phyloP scores from a whole-genome alignment of 139 green algal species.

The Chlamydomonas incerta region DNA sequence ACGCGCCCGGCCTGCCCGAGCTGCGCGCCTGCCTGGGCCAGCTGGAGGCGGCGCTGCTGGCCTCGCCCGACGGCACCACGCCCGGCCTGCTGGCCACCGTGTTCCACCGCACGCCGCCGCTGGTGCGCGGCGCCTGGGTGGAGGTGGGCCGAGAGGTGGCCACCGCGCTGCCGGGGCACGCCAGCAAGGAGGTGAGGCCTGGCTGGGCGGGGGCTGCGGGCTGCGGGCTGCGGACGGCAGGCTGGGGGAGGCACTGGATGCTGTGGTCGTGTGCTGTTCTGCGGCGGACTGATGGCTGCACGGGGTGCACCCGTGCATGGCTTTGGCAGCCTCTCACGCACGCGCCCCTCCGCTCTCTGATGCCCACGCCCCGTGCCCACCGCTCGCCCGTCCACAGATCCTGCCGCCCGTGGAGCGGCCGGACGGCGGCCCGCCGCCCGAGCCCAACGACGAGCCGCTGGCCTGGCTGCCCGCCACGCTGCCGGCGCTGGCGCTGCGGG shows the following conservation, averaged over 20 bases:
- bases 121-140: slow-evolving; percentile 75
- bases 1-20: slow-evolving; percentile 29
- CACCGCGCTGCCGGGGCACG: slow-evolving; percentile 20
- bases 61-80: slow-evolving; percentile 35
- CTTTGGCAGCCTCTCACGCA: too few species aligned
- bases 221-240: neutral
- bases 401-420: slow-evolving; percentile 4
- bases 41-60: slow-evolving; percentile 64
- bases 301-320: too few species aligned
- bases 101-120: slow-evolving; percentile 54
- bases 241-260: neutral
- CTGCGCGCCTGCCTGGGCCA: slow-evolving; percentile 69
- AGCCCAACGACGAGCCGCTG: slow-evolving; percentile 59
- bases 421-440: neutral
- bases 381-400: slow-evolving; percentile 4
- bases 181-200: slow-evolving; percentile 15
- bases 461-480: slow-evolving; percentile 84
- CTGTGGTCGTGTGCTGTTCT: too few species aligned
- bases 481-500: slow-evolving; percentile 73
- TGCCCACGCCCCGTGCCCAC: too few species aligned
- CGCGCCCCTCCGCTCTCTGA: too few species aligned
- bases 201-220: neutral
- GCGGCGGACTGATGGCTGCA: neutral
- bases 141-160: slow-evolving; percentile 33
- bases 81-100: slow-evolving; percentile 28